Conservation (phyloP, 345 rosid genomes). For the Citrus unshiu region DNA sequence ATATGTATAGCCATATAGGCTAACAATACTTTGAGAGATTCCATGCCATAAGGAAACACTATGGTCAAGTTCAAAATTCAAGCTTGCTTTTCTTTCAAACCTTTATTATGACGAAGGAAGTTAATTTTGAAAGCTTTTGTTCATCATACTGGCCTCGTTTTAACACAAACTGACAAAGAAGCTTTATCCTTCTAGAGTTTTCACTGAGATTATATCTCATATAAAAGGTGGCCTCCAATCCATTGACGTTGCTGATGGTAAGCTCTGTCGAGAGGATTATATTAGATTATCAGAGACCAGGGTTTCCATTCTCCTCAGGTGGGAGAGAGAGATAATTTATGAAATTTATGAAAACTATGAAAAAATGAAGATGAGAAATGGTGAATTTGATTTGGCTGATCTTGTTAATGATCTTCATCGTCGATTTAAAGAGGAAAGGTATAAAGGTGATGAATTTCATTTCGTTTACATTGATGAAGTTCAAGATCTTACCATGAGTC, state of each 20-base stretch:
- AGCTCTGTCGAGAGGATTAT: constrained; percentile 33
- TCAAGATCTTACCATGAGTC: constrained; percentile 61
- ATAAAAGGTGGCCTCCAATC: background rate
- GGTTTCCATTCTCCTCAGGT: too few relatives aligned
- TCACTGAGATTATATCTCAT: too few relatives aligned
- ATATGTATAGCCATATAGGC: too few relatives aligned
- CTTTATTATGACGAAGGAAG: too few relatives aligned
- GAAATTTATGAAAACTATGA: constrained; percentile 42
- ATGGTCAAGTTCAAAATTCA: too few relatives aligned
- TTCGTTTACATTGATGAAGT: constrained; percentile 64
- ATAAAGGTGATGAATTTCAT: constrained; percentile 32
- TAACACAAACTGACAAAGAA: too few relatives aligned
- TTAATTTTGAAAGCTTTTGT: too few relatives aligned
- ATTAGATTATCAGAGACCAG: constrained; percentile 31
- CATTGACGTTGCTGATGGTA: constrained; percentile 24
- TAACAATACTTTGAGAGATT: too few relatives aligned
- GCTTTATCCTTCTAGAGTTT: too few relatives aligned
- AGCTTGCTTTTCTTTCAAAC: too few relatives aligned
- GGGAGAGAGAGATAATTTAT: constrained; percentile 35
- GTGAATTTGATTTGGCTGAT: constrained; percentile 60
- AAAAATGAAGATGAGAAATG: constrained; percentile 32
- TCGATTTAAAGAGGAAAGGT: constrained; percentile 27
- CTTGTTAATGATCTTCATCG: constrained; percentile 48
- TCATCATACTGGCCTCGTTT: too few relatives aligned
- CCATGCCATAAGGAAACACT: too few relatives aligned